A percentile compares a stretch with the other conserved stretches of the same genome.
phyloP scores from a whole-genome alignment of 2,329 filamentous ascomycete genomes.

The Karstenula rhodostoma region DNA sequence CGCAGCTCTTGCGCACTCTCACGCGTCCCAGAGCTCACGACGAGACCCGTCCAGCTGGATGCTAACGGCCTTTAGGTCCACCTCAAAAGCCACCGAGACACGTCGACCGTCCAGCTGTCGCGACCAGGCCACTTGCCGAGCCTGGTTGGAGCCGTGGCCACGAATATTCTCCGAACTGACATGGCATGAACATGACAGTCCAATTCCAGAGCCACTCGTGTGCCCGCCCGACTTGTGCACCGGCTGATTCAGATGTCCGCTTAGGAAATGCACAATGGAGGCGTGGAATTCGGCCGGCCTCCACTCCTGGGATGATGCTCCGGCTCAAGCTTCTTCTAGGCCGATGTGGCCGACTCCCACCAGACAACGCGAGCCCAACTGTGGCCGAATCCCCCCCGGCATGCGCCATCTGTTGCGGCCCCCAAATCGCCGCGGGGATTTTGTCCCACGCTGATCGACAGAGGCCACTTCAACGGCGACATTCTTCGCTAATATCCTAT shows the following conservation, averaged over 20 bases:
- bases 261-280: conserved; percentile 26
- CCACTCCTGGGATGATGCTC: conserved; percentile 21
- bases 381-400: conserved; percentile 22
- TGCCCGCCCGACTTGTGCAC: conserved; percentile 19
- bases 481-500: not conserved
- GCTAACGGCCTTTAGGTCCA: conserved; percentile 16
- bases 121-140: not conserved
- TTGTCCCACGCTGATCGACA: conserved; percentile 12
- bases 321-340: conserved; percentile 9
- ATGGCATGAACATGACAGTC: not conserved
- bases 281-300: conserved; percentile 29
- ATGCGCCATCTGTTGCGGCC: conserved; percentile 5
- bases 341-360: conserved; percentile 40
- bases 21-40: conserved; percentile 5
- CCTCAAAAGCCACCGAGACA: conserved; percentile 16
- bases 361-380: conserved; percentile 26
- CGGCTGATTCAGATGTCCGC: conserved; percentile 26
- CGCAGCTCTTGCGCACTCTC: conserved; percentile 5
- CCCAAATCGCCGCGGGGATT: conserved; percentile 16
- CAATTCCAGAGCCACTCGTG: conserved; percentile 14
- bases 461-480: not conserved
- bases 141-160: not conserved
- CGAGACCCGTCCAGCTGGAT: conserved; percentile 20
- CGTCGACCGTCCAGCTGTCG: conserved; percentile 3
- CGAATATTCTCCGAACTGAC: conserved; percentile 13